Percentiles rank a stretch among this genome's conserved stretches.
These are phyloP conservation scores for Leccinum rimulosum DNA, from an alignment of 768 basidiomycete species.

Conservation along the genomic window DNA sequence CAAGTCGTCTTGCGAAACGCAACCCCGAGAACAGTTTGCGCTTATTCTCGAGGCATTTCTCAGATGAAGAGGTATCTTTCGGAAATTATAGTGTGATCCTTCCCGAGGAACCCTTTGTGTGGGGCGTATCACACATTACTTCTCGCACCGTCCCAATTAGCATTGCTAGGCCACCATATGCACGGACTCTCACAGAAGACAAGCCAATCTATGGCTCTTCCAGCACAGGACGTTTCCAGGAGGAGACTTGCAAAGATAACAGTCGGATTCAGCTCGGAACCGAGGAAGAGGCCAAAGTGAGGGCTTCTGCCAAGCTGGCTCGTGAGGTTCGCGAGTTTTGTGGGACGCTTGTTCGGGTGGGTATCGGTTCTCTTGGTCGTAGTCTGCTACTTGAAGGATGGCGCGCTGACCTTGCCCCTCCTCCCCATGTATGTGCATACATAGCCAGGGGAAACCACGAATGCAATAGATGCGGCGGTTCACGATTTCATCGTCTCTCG, in stretches of 20 bases:
- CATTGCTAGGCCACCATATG: conserved; percentile 58
- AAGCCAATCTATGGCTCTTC: not conserved
- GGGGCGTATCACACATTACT: conserved; percentile 60
- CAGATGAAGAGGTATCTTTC: conserved; percentile 32
- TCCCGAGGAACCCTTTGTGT: conserved; percentile 61
- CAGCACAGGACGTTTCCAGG: not conserved
- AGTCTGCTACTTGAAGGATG: not conserved
- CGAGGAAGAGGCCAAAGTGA: conserved; percentile 48
- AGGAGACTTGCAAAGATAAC: conserved; percentile 21
- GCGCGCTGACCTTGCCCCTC: not conserved
- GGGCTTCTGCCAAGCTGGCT: conserved; percentile 56
- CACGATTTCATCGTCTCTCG: conserved; percentile 68
- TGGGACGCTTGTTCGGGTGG: conserved; percentile 51
- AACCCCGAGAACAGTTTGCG: not conserved
- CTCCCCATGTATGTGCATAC: not conserved
- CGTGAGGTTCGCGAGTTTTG: conserved; percentile 55
- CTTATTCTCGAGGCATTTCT: conserved; percentile 1
- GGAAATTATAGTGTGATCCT: conserved; percentile 61
- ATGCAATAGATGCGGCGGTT: conserved; percentile 65
- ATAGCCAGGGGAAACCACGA: conserved; percentile 72
- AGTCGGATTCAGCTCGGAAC: conserved; percentile 50
- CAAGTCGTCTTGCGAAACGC: not conserved
- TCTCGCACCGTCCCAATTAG: conserved; percentile 54
- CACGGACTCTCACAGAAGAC: conserved; percentile 10
- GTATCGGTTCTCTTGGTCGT: not conserved